Evolutionary conservation across 1,284 basidiomycete genomes (phyloP), one percentile per base, ranked within the genome.

Genomic region (Phellinidium pouzarii): DNA sequence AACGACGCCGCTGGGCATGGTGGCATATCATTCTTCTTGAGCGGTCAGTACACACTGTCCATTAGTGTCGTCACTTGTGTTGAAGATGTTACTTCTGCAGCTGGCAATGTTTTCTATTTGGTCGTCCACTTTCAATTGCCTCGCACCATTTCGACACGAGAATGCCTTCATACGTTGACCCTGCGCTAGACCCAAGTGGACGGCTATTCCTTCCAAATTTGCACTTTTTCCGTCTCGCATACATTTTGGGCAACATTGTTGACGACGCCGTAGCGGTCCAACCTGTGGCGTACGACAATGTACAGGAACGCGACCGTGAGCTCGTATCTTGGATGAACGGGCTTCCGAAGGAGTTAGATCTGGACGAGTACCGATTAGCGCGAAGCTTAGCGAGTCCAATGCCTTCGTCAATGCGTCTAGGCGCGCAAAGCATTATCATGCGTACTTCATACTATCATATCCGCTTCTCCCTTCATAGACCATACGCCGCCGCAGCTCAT

Each of bases 91-190:
- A 26, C 19, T 44, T 22, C n/a, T 44, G 25, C 59, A 87, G 84
- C 56, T 90, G 87, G 87, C 86, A 89, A 65, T 82, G 86, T 2
- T 90, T 90, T 67, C 76, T 87, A 74, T 87, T 90, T 63, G 87
- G 87, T n/a, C 76, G 87, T 14, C 87, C 87, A 2, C 69, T 84
- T 29, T 71, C 76, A 26, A 82, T 90, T 54, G 78, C 83, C 9
- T 82, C 85, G 6, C 82, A 87, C 62, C 87, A 90, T 64, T 91
- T 86, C 63, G 86, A 90, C 64, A 89, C 87, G 0, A 78, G 76
- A 54, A 70, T 87, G 22, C 86, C 86, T 31, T 78, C 82, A 3
- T 74, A 80, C 60, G 78, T 77, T 61, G 80, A 84, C 57, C 78
- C 77, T 14, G 66, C 69, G 5, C 57, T 79, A 8, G 79, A 86